Evolutionary conservation across 2,329 filamentous ascomycete species (phyloP), one percentile per base, ranked within the genome.

Genomic region (Raffaelea albimanens): DNA sequence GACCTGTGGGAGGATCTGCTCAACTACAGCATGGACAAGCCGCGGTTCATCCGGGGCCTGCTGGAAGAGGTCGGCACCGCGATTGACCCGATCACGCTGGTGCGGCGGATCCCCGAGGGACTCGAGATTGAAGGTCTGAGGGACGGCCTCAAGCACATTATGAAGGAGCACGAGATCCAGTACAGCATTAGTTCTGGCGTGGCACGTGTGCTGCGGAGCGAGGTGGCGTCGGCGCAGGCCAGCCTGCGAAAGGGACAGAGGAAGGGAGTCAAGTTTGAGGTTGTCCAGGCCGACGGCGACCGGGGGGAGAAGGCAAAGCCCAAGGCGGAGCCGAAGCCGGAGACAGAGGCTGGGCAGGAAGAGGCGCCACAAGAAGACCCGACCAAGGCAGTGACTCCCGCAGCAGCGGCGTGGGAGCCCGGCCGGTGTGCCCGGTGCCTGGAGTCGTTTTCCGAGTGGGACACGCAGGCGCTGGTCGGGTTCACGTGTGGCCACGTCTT

Each of bases 21-120:
- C 5, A 82, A 91, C 56, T 97, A 97, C 64, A 91, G 86, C 51
- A 97, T 98, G 93, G 89, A 96, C 67, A 95, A 96, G 60, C 93
- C 93, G 1, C 80, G 80, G 38, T 98, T 98, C 67, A 97, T 98
- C 55, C 83, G 87, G 13, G 90, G 87, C 0, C 71, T 98, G 3
- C 78, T 98, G 0, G 88, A 95, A 58, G 88, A 97, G 67, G 91
- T 95, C 2, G 93, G 93, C 33, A 97, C 90, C 1, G 81, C 88
- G 2, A 93, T 98, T 58, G 83, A 97, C 58, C 93, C 93, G 0
- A 91, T 97, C 52, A 85, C 84, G 16, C 78, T 98, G 3, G 87
- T 98, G 5, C 77, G 86, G 14, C 80, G 90, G 5, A 98, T 98
- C 23, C 93, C 93, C 0, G 88, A 94, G 59, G 90, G 93, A 0